These are phyloP conservation scores for Cercospora sesami DNA, from an alignment of 2,329 filamentous ascomycete species.

Conservation along the genomic window DNA sequence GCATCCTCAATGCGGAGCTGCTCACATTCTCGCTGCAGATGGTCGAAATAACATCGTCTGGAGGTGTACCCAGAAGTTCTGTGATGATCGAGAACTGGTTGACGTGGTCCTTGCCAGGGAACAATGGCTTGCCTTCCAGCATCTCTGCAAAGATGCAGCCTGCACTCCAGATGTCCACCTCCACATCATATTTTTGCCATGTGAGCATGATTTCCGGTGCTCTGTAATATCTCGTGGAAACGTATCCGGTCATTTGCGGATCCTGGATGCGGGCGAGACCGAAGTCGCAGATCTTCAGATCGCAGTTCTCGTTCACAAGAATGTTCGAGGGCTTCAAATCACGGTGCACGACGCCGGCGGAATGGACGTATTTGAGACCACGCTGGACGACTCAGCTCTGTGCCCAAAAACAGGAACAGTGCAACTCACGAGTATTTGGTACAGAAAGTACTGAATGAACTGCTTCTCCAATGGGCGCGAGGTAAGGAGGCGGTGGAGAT, in stretches of 20 bases:
- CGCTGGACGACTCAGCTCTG: constrained; percentile 58
- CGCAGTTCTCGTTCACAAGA: constrained; percentile 98
- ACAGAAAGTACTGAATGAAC: constrained; percentile 99
- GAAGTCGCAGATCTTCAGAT: constrained; percentile 99
- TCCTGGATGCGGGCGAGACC: constrained; percentile 96
- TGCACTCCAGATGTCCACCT: constrained; percentile 99
- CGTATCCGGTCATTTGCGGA: constrained; percentile 99
- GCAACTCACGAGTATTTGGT: constrained; percentile 85
- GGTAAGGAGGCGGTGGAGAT: constrained; percentile 91
- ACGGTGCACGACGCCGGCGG: constrained; percentile 93
- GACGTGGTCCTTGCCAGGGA: constrained; percentile 98
- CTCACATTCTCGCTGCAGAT: constrained; percentile 88
- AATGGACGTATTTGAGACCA: constrained; percentile 98
- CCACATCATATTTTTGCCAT: constrained; percentile 99
- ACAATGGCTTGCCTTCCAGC: constrained; percentile 96
- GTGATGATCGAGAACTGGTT: constrained; percentile 99
- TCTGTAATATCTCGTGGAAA: constrained; percentile 97
- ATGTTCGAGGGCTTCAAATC: constrained; percentile 99
- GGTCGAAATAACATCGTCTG: constrained; percentile 96
- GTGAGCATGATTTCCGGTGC: constrained; percentile 99
- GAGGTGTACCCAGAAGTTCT: constrained; percentile 90
- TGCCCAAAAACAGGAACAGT: not conserved
- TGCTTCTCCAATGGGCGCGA: constrained; percentile 97
- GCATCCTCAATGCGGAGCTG: constrained; percentile 52
- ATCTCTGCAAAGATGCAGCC: constrained; percentile 99